phyloP scores from a whole-genome alignment of 345 rosid species.

The Pistacia integerrima region DNA sequence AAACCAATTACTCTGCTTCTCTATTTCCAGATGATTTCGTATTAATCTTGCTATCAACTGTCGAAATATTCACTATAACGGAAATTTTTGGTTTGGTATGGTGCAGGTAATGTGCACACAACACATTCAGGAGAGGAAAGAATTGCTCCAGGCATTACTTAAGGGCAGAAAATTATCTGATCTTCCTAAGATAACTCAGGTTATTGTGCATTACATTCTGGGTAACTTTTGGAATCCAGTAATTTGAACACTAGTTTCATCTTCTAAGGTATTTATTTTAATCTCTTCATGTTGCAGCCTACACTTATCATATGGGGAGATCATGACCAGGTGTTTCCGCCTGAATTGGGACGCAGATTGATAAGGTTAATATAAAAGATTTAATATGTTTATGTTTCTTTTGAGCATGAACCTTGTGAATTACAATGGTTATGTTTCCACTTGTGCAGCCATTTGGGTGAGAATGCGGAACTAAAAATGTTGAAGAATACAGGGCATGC shows the following conservation, averaged over 20 bases:
- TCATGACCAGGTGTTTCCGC: conserved; percentile 74
- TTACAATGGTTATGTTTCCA: neutral
- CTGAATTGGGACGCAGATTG: conserved; percentile 77
- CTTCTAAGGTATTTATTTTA: neutral
- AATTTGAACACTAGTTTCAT: neutral
- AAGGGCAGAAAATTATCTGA: conserved; percentile 66
- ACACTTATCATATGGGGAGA: conserved; percentile 83
- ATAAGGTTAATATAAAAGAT: conserved; percentile 40
- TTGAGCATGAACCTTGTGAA: neutral
- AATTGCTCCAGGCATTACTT: conserved; percentile 66
- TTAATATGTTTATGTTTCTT: neutral
- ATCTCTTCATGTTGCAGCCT: conserved; percentile 46
- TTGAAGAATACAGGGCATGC: conserved; percentile 84
- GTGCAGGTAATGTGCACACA: conserved; percentile 82
- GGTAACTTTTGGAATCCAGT: neutral
- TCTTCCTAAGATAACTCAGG: conserved; percentile 82
- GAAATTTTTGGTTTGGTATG: neutral
- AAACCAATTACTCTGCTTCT: neutral
- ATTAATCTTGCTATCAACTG: too few species aligned
- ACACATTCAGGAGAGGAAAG: conserved; percentile 67
- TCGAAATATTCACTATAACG: too few species aligned
- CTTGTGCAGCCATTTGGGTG: conserved; percentile 62
- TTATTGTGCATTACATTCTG: conserved; percentile 12
- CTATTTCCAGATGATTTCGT: too few species aligned
- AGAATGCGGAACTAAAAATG: conserved; percentile 52